These are phyloP conservation scores for Fusarium pilosicola DNA, from an alignment of 2,329 filamentous ascomycete genomes.

Conservation along the genomic window DNA sequence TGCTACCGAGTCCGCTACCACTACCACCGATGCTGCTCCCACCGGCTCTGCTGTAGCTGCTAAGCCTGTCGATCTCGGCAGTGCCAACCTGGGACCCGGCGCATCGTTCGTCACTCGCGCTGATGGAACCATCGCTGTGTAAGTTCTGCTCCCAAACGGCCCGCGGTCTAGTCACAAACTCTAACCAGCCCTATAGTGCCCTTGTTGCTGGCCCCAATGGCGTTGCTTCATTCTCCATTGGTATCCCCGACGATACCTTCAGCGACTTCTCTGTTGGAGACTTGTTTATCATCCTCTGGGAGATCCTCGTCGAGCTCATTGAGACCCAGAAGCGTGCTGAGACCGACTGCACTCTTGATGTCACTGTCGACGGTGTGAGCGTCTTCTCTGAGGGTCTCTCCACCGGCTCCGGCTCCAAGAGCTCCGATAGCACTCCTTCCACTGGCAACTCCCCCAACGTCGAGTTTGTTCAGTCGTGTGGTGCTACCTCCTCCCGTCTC, in stretches of 20 bases:
- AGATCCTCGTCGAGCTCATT: neutral
- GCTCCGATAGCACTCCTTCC: rapidly evolving
- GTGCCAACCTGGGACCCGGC: neutral
- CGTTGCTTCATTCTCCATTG: neutral
- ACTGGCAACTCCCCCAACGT: neutral
- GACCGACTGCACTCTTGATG: conserved; percentile 1
- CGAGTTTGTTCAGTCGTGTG: conserved; percentile 21
- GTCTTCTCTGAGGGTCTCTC: neutral
- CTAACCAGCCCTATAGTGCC: neutral
- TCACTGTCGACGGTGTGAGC: neutral
- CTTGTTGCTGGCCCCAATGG: neutral
- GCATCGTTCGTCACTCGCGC: neutral
- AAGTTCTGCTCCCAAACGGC: too few species aligned
- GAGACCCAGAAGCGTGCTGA: conserved; percentile 1
- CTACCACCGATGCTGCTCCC: neutral
- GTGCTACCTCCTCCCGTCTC: neutral
- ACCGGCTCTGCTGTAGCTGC: neutral
- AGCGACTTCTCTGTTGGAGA: neutral
- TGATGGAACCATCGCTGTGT: conserved; percentile 2
- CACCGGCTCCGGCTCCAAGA: neutral
- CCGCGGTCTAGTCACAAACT: rapidly evolving
- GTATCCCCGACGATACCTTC: neutral
- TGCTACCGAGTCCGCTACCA: neutral
- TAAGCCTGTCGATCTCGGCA: neutral
- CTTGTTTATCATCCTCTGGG: conserved; percentile 8